These are phyloP conservation scores for Colletotrichum higginsianum DNA, from an alignment of 2,329 filamentous ascomycete species.

Conservation along the genomic window DNA sequence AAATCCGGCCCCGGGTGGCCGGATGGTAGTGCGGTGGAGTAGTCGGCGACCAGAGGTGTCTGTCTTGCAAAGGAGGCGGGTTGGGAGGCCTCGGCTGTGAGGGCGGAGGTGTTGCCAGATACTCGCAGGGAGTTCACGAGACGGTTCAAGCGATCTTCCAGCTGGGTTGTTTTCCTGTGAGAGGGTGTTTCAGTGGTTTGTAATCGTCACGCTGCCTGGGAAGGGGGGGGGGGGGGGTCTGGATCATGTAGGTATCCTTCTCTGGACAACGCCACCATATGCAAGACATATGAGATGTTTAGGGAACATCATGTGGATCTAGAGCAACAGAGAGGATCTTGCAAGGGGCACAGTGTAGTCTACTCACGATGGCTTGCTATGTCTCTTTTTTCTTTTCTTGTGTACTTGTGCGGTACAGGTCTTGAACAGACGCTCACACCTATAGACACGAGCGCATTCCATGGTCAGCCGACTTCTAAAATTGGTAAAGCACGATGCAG, in stretches of 20 bases:
- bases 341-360: no score
- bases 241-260: background rate
- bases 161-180: slow-evolving; percentile 62
- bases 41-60: background rate
- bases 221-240: no score
- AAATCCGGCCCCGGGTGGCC: slow-evolving; percentile 1
- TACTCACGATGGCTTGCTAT: slow-evolving; percentile 65
- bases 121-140: slow-evolving; percentile 64
- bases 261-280: background rate
- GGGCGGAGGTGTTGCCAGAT: slow-evolving; percentile 53
- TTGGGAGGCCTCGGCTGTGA: background rate
- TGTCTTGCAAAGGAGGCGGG: background rate
- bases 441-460: slow-evolving; percentile 44
- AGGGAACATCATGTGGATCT: no score
- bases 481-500: background rate
- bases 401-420: slow-evolving; percentile 64
- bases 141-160: slow-evolving; percentile 65
- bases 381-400: slow-evolving; percentile 66
- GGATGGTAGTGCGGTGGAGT: background rate
- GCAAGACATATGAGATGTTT: background rate
- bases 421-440: slow-evolving; percentile 65
- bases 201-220: no score
- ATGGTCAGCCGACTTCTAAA: background rate
- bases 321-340: background rate
- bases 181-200: background rate